phyloP scores from a whole-genome alignment of 768 basidiomycete species.

The Leucocoprinus leucothites region DNA sequence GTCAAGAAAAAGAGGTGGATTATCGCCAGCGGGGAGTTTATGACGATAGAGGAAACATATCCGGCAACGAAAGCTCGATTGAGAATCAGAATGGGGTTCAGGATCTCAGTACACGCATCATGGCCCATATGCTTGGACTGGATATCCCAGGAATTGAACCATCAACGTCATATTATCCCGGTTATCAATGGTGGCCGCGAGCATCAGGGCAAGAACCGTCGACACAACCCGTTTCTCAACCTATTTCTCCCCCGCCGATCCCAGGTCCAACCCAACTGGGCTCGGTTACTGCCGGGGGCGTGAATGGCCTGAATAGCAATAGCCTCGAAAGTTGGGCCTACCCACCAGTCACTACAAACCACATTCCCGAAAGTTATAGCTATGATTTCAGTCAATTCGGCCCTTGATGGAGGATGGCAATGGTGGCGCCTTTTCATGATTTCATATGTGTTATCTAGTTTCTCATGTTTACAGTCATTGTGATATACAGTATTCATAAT shows the following conservation, averaged over 20 bases:
- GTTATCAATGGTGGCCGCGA: slow-evolving; percentile 69
- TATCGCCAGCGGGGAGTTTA: slow-evolving; percentile 41
- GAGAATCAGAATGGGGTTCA: slow-evolving; percentile 47
- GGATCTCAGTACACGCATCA: slow-evolving; percentile 59
- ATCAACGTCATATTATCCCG: slow-evolving; percentile 52
- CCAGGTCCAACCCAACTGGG: background rate
- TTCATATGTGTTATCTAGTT: background rate
- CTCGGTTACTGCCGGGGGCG: background rate
- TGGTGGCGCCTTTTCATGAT: background rate
- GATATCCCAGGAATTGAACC: slow-evolving; percentile 64
- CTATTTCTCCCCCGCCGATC: background rate
- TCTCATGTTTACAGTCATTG: background rate
- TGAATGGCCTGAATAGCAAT: background rate
- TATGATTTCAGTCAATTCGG: slow-evolving; percentile 12
- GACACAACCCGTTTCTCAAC: background rate
- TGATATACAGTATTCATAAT: background rate
- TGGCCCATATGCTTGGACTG: slow-evolving; percentile 71
- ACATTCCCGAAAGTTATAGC: slow-evolving; percentile 10
- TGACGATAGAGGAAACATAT: slow-evolving; percentile 15
- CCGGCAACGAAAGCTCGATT: slow-evolving; percentile 20
- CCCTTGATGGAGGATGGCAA: background rate
- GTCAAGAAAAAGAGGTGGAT: slow-evolving; percentile 46
- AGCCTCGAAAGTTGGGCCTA: slow-evolving; percentile 6
- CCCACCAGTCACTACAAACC: background rate
- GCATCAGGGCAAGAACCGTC: slow-evolving; percentile 13